Evolutionary conservation across 495 filamentous ascomycete genomes (phyloP).

Genomic region (Penicillium paradoxum): DNA sequence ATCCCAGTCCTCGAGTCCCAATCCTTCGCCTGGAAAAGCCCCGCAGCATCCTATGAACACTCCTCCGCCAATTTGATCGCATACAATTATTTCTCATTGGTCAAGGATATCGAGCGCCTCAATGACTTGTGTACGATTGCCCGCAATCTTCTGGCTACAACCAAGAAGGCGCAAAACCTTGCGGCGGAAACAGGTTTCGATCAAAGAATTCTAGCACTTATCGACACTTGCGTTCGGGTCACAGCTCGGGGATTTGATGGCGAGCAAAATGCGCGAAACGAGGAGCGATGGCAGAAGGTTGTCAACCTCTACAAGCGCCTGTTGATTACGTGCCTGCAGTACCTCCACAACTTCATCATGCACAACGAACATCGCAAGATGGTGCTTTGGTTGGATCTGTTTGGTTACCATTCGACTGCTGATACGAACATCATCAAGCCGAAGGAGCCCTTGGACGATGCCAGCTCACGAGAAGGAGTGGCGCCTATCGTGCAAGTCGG

Average conservation of each 20-base stretch:
- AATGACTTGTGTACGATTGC: slow-evolving; percentile 83
- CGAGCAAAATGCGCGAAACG: slow-evolving; percentile 59
- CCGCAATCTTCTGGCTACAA: slow-evolving; percentile 76
- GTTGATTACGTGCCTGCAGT: slow-evolving; percentile 82
- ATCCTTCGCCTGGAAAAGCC: slow-evolving; percentile 55
- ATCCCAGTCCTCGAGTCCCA: slow-evolving; percentile 59
- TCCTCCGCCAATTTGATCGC: slow-evolving; percentile 68
- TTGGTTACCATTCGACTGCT: slow-evolving; percentile 58
- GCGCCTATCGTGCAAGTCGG: slow-evolving; percentile 44
- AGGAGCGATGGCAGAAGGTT: slow-evolving; percentile 68
- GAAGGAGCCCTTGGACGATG: slow-evolving; percentile 39
- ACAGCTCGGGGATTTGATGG: slow-evolving; percentile 88
- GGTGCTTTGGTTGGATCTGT: slow-evolving; percentile 82
- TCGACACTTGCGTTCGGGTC: slow-evolving; percentile 79
- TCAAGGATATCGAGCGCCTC: slow-evolving; percentile 76
- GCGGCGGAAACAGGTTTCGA: slow-evolving; percentile 74
- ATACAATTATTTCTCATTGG: slow-evolving; percentile 65
- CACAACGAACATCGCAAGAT: slow-evolving; percentile 90
- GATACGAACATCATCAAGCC: slow-evolving; percentile 49
- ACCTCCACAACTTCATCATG: slow-evolving; percentile 86
- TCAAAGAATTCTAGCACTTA: slow-evolving; percentile 73
- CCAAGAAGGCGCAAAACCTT: slow-evolving; percentile 80
- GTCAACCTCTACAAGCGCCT: slow-evolving; percentile 79
- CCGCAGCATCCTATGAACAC: slow-evolving; percentile 52
- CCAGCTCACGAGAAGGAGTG: slow-evolving; percentile 35